phyloP scores from a whole-genome alignment of 768 basidiomycete species.

The Boletus sp. region DNA sequence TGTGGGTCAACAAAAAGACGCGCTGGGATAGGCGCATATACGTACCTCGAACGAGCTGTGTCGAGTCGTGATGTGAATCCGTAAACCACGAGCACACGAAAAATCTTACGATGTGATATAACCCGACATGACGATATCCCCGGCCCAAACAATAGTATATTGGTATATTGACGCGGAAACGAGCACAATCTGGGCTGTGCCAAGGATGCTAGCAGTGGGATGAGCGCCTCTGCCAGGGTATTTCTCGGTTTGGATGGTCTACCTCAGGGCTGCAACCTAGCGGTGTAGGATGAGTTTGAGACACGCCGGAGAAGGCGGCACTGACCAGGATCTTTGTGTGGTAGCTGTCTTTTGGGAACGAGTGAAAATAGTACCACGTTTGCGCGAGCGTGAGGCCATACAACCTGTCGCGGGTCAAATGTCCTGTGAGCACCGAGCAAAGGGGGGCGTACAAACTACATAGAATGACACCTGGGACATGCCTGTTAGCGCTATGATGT shows the following conservation, averaged over 20 bases:
- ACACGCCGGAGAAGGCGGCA: background rate
- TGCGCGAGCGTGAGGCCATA: conserved; percentile 36
- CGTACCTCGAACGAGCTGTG: conserved; percentile 25
- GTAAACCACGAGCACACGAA: background rate
- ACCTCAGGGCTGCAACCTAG: conserved; percentile 32
- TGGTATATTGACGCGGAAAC: conserved; percentile 32
- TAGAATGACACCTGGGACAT: conserved; percentile 27
- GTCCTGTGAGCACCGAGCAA: background rate
- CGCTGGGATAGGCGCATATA: background rate
- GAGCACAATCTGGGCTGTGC: conserved; percentile 28
- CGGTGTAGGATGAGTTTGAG: background rate
- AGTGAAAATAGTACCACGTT: conserved; percentile 33
- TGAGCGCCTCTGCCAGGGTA: background rate
- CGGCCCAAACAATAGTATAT: conserved; percentile 30
- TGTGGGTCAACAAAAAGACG: background rate
- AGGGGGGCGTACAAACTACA: conserved; percentile 28
- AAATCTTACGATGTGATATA: conserved; percentile 27
- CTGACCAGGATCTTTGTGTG: conserved; percentile 33
- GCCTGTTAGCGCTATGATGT: conserved; percentile 8
- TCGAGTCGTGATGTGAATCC: background rate
- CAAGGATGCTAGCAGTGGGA: conserved; percentile 15
- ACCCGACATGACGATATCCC: conserved; percentile 20
- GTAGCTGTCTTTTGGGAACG: conserved; percentile 28
- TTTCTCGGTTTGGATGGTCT: background rate
- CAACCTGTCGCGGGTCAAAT: conserved; percentile 22